Percentiles rank a stretch among this genome's conserved stretches.
Conservation (phyloP, 352 stramenopile genomes). For the Globisporangium iwayamae region DNA sequence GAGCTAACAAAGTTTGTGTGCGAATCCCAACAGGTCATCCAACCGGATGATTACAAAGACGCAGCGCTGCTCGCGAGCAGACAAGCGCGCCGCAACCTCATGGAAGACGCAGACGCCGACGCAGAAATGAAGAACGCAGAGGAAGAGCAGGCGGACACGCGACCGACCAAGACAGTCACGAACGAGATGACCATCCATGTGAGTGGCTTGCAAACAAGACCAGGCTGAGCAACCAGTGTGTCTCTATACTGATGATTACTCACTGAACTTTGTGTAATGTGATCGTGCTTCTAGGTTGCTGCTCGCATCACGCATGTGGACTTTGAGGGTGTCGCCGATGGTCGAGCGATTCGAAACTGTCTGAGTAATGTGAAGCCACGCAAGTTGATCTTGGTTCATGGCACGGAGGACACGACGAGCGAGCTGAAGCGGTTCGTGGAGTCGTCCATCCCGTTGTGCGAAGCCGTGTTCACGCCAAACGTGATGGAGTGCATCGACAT, state of each 20-base stretch:
- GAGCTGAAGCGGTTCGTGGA: conserved; percentile 86
- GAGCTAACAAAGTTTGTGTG: background rate
- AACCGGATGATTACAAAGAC: conserved; percentile 83
- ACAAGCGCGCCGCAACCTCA: conserved; percentile 57
- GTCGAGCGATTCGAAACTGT: conserved; percentile 84
- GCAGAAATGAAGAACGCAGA: conserved; percentile 70
- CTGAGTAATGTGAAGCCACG: conserved; percentile 87
- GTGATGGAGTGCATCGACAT: conserved; percentile 90
- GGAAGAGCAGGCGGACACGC: conserved; percentile 57
- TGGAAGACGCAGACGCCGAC: conserved; percentile 56
- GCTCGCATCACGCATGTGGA: conserved; percentile 79
- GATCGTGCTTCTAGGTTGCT: conserved; percentile 36
- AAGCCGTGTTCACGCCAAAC: conserved; percentile 84
- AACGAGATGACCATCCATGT: conserved; percentile 65
- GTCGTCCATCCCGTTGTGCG: conserved; percentile 74
- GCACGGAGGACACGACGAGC: conserved; percentile 72
- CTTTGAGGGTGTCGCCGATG: conserved; percentile 82
- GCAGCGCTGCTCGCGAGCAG: conserved; percentile 55
- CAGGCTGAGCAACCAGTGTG: background rate
- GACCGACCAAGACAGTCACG: conserved; percentile 80
- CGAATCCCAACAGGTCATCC: conserved; percentile 41
- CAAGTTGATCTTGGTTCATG: conserved; percentile 86
- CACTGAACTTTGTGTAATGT: background rate
- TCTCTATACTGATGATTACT: background rate
- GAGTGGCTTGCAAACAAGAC: background rate